These are phyloP conservation scores for Fusarium abutilonis DNA, from an alignment of 2,329 filamentous ascomycete species.

Conservation along the genomic window DNA sequence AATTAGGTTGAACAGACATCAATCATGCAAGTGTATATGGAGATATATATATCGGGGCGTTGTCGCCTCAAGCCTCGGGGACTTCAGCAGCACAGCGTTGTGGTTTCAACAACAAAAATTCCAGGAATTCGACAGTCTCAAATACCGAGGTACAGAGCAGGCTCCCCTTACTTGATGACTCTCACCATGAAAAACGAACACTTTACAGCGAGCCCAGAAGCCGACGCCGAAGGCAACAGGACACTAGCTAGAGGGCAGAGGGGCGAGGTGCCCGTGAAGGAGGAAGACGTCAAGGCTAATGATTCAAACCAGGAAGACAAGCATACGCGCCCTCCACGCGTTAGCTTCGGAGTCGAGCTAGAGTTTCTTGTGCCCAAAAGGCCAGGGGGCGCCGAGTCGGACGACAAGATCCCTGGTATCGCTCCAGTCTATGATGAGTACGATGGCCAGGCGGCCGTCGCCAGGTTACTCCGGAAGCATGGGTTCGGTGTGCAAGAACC, in stretches of 20 bases:
- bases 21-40: not conserved
- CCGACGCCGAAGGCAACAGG: not conserved
- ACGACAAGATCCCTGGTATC: constrained; percentile 13
- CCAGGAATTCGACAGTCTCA: not conserved
- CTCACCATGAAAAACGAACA: not conserved
- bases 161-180: not conserved
- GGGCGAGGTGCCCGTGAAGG: not conserved
- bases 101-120: not conserved
- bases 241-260: constrained; percentile 1
- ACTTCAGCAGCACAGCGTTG: not conserved
- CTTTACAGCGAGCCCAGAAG: not conserved
- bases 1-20: not conserved
- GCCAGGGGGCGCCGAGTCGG: not conserved
- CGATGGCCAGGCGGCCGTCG: not conserved
- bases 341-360: constrained; percentile 38
- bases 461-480: constrained; percentile 3
- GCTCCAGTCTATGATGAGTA: not conserved
- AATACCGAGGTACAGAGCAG: constrained; percentile 1
- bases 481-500: not conserved
- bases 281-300: not conserved
- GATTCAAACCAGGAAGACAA: constrained; percentile 5
- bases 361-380: constrained; percentile 29
- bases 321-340: constrained; percentile 26
- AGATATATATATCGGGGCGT: constrained; percentile 3
- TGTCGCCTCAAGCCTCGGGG: not conserved